A percentile compares a stretch with the other conserved stretches of the same genome.
phyloP scores from a whole-genome alignment of 2,329 filamentous ascomycete species.

The Nothopassalora personata region DNA sequence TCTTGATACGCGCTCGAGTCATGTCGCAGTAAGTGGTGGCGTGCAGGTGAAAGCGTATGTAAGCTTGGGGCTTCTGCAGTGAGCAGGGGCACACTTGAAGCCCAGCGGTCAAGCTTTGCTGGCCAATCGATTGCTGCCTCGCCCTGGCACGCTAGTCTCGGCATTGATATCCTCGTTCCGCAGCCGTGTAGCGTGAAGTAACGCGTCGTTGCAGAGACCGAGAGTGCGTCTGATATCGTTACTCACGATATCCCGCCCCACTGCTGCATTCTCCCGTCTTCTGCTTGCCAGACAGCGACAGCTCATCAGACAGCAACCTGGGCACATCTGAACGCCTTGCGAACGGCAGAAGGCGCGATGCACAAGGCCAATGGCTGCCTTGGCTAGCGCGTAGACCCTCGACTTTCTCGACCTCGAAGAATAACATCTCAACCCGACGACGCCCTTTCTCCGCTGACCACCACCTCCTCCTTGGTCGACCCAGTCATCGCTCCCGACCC shows the following conservation, averaged over 20 bases:
- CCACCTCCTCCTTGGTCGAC: background rate
- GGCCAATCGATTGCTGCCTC: background rate
- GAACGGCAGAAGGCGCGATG: background rate
- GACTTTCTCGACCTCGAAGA: background rate
- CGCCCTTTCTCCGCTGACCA: background rate
- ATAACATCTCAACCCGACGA: background rate
- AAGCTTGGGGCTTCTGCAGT: background rate
- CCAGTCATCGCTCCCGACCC: background rate
- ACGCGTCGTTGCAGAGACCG: background rate
- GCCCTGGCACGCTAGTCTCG: background rate
- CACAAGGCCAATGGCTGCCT: background rate
- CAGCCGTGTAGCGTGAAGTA: background rate
- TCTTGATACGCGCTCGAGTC: background rate
- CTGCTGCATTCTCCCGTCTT: background rate
- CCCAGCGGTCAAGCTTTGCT: background rate
- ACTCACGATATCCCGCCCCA: background rate
- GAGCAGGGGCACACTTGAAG: background rate
- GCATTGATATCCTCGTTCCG: background rate
- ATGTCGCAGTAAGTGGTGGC: background rate
- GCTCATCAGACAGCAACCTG: background rate
- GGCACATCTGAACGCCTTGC: background rate
- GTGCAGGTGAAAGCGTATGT: background rate
- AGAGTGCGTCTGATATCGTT: background rate
- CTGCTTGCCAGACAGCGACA: background rate
- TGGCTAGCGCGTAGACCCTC: background rate